A percentile compares a stretch with the other conserved stretches of the same genome.
phyloP scores from a whole-genome alignment of 2,329 filamentous ascomycete genomes.

The Sphaerulina vaccinii region DNA sequence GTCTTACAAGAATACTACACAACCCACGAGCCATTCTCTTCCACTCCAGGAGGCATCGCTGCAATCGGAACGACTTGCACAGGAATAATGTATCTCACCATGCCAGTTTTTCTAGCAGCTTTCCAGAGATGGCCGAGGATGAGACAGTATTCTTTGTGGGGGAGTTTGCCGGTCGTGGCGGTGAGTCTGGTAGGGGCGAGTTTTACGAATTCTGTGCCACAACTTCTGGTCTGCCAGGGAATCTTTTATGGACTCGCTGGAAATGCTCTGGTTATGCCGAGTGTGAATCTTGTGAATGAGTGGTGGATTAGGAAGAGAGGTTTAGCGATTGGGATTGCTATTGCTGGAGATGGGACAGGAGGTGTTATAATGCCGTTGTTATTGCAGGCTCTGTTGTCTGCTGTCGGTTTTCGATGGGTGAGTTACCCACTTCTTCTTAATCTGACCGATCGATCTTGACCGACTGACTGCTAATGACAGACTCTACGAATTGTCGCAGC shows the following conservation, averaged over 20 bases:
- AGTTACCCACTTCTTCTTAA: too few species aligned
- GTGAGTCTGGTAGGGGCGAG: conserved; percentile 39
- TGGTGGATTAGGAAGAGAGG: conserved; percentile 40
- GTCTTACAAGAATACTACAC: conserved; percentile 35
- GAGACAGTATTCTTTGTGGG: conserved; percentile 27
- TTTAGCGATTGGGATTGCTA: conserved; percentile 52
- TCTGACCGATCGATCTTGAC: too few species aligned
- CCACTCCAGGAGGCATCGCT: conserved; percentile 38
- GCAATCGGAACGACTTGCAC: conserved; percentile 45
- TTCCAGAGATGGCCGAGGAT: conserved; percentile 39
- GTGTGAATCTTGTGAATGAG: conserved; percentile 22
- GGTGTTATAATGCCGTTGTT: conserved; percentile 49
- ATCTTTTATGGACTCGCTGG: conserved; percentile 39
- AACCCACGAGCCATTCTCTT: conserved; percentile 25
- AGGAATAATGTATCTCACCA: conserved; percentile 47
- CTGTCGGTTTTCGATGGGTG: conserved; percentile 40
- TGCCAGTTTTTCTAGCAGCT: conserved; percentile 42
- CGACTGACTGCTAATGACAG: conserved; percentile 8
- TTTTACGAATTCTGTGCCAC: conserved; percentile 39
- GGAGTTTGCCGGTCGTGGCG: conserved; percentile 41
- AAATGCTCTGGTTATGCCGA: conserved; percentile 23
- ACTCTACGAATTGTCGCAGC: conserved; percentile 20
- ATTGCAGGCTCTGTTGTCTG: conserved; percentile 44
- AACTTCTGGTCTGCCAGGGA: conserved; percentile 43
- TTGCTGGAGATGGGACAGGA: conserved; percentile 44